Percentiles rank a stretch among this genome's conserved stretches.
Conservation (phyloP, 441 rosid species). For the Sinapis alba region DNA sequence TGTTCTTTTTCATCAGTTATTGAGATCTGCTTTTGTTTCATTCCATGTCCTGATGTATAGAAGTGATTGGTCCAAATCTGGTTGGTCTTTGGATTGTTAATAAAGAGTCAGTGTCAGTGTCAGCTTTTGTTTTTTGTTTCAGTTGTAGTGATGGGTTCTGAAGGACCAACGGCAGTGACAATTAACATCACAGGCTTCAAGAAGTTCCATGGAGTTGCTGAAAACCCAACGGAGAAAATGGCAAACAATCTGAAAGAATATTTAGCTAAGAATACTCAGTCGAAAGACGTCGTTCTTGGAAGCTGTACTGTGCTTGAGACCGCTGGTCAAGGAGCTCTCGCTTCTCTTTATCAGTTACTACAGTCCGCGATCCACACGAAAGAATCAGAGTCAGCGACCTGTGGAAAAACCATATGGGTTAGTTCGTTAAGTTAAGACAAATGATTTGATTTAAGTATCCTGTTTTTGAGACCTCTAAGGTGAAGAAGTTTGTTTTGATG, state of each 20-base stretch:
- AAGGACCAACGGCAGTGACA: constrained; percentile 78
- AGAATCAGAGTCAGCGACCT: constrained; percentile 52
- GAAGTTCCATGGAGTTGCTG: constrained; percentile 96
- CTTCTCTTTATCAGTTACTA: constrained; percentile 61
- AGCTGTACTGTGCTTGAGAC: constrained; percentile 82
- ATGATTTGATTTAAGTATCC: background rate
- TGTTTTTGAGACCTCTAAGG: background rate
- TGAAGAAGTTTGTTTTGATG: constrained; percentile 15
- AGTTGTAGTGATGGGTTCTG: constrained; percentile 79
- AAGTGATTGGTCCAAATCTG: constrained; percentile 36
- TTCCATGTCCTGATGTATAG: constrained; percentile 16
- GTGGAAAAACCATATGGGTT: constrained; percentile 74
- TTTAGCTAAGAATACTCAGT: constrained; percentile 63
- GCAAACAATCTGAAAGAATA: constrained; percentile 71
- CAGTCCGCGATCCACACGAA: constrained; percentile 54
- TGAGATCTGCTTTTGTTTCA: constrained; percentile 26
- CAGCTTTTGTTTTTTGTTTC: background rate
- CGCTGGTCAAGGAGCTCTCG: constrained; percentile 84
- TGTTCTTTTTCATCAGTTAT: background rate
- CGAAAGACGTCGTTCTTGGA: constrained; percentile 72
- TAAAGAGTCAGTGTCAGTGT: background rate
- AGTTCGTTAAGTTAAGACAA: constrained; percentile 30
- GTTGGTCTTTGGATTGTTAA: constrained; percentile 35
- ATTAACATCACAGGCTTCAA: constrained; percentile 89
- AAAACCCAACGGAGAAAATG: constrained; percentile 88